A percentile compares a stretch with the other conserved stretches of the same genome.
Evolutionary conservation across 495 filamentous ascomycete species (phyloP).

Genomic region (Wilcoxina mikolae): DNA sequence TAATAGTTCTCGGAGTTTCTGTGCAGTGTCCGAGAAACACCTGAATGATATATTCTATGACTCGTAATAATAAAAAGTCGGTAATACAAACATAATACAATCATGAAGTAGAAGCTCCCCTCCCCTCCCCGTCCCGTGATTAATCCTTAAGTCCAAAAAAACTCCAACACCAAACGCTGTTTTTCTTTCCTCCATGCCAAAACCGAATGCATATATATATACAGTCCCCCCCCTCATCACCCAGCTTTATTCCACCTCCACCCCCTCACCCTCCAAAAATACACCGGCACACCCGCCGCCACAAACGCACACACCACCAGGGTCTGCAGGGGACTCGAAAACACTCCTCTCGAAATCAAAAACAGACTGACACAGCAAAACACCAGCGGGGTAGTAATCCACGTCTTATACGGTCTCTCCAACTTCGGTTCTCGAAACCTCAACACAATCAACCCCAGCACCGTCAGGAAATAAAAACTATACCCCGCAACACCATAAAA

Average conservation of each 20-base stretch:
- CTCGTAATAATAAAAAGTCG: too few species aligned
- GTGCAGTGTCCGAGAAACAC: too few species aligned
- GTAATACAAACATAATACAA: too few species aligned
- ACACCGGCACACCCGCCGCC: slow-evolving; percentile 67
- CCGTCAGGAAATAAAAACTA: slow-evolving; percentile 90
- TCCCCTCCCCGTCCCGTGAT: too few species aligned
- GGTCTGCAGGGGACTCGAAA: slow-evolving; percentile 80
- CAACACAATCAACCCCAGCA: slow-evolving; percentile 81
- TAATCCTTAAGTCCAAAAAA: too few species aligned
- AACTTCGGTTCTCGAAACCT: slow-evolving; percentile 75
- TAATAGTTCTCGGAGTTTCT: too few species aligned
- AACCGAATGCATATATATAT: background rate
- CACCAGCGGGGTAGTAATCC: slow-evolving; percentile 92
- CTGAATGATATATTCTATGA: too few species aligned
- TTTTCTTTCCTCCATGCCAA: too few species aligned
- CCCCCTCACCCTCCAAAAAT: slow-evolving; percentile 67
- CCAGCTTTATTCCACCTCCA: background rate
- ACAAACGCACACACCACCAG: slow-evolving; percentile 74
- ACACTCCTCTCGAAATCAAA: slow-evolving; percentile 69
- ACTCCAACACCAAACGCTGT: too few species aligned
- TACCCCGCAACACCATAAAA: slow-evolving; percentile 97
- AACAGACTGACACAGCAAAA: slow-evolving; percentile 98
- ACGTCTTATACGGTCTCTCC: slow-evolving; percentile 80
- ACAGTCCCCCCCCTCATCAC: background rate
- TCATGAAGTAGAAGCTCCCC: too few species aligned